Evolutionary conservation across 352 stramenopile genomes (phyloP).

Genomic region (Pythium periplocum): DNA sequence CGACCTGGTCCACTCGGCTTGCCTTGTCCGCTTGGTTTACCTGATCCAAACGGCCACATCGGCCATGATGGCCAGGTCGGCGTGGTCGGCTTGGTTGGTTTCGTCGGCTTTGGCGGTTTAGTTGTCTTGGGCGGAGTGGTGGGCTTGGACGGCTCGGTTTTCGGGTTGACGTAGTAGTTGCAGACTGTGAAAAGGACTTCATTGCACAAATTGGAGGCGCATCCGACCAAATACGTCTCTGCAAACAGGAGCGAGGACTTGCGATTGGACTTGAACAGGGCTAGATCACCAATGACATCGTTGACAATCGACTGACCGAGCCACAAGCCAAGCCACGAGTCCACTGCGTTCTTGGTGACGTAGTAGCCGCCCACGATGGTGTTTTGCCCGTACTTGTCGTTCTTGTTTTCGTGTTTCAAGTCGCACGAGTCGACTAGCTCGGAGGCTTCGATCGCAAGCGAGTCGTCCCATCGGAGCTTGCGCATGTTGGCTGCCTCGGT

Average conservation of each 20-base stretch:
- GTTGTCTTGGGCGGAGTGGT: too few relatives aligned
- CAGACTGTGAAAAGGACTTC: constrained; percentile 28
- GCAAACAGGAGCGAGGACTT: constrained; percentile 33
- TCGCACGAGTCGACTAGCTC: constrained; percentile 34
- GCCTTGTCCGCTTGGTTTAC: too few relatives aligned
- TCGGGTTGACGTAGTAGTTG: constrained; percentile 22
- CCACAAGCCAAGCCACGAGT: constrained; percentile 28
- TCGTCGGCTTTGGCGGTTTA: too few relatives aligned
- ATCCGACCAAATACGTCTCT: constrained; percentile 30
- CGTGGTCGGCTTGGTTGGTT: too few relatives aligned
- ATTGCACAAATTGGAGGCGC: constrained; percentile 27
- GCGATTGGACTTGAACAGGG: constrained; percentile 29
- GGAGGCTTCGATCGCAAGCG: constrained; percentile 29
- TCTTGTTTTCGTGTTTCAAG: constrained; percentile 25
- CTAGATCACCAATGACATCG: constrained; percentile 16
- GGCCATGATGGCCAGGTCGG: too few relatives aligned
- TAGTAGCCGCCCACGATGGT: constrained; percentile 24
- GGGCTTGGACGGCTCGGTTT: too few relatives aligned
- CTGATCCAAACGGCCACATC: too few relatives aligned
- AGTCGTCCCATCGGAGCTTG: constrained; percentile 27
- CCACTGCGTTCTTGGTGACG: constrained; percentile 19
- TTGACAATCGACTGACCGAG: constrained; percentile 26
- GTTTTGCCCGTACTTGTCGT: constrained; percentile 35
- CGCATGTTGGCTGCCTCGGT: constrained; percentile 31
- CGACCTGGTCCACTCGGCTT: too few relatives aligned